phyloP scores from a whole-genome alignment of 805 yeast species.

The Yueomyces sp. region DNA sequence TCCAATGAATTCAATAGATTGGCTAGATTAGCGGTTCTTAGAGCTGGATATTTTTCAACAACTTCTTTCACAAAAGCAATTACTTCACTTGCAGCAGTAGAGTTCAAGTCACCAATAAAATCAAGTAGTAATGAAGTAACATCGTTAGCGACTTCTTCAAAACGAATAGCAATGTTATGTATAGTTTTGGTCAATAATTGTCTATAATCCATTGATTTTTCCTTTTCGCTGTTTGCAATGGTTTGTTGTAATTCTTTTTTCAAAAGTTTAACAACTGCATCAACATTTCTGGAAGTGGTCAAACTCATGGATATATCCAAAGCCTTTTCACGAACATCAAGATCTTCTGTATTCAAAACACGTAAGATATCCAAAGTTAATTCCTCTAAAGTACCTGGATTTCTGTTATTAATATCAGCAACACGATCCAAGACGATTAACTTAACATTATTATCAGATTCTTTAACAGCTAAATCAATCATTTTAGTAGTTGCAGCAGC shows the following conservation, averaged over 20 bases:
- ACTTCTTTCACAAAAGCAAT: slow-evolving; percentile 88
- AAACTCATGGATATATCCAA: slow-evolving; percentile 70
- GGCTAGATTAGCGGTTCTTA: slow-evolving; percentile 49
- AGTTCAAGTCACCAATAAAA: slow-evolving; percentile 71
- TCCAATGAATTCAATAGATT: slow-evolving; percentile 53
- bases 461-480: slow-evolving; percentile 79
- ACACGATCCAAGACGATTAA: slow-evolving; percentile 83
- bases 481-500: slow-evolving; percentile 73
- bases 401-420: slow-evolving; percentile 53
- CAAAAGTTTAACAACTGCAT: slow-evolving; percentile 76
- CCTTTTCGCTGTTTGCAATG: slow-evolving; percentile 51
- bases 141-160: slow-evolving; percentile 80
- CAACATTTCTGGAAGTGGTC: slow-evolving; percentile 79
- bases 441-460: slow-evolving; percentile 91
- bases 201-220: slow-evolving; percentile 74
- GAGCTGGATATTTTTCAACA: slow-evolving; percentile 77
- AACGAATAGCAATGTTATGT: slow-evolving; percentile 76
- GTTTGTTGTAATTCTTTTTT: slow-evolving; percentile 82
- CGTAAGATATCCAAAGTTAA: slow-evolving; percentile 76
- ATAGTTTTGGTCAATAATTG: slow-evolving; percentile 79
- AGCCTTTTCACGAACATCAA: slow-evolving; percentile 84
- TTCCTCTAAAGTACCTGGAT: slow-evolving; percentile 77
- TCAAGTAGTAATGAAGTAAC: slow-evolving; percentile 84
- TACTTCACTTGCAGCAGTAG: slow-evolving; percentile 79
- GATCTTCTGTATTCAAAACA: slow-evolving; percentile 74